Base-by-base conservation (phyloP, 371 early-diverging fungal genomes). In the Mucor mucedo region DNA sequence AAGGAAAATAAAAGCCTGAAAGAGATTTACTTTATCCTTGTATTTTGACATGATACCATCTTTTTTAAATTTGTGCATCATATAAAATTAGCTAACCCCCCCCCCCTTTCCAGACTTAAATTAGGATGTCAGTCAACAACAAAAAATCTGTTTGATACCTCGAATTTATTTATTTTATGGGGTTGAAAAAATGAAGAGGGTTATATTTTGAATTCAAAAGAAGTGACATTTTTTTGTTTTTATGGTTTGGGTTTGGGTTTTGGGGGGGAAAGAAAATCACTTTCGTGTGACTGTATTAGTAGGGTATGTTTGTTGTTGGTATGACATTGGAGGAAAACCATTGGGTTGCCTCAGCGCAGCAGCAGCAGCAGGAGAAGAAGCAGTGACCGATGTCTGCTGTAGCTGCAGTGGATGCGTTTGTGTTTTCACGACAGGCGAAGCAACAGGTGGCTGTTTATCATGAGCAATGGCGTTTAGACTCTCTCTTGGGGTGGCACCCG, bases 381-480 rank as follows among this genome's bases (percentile, higher is more conserved):
- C 45, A 44, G 45, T n/a, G 5, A n/a, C 45, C 21, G 71, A 56
- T 33, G 40, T 41, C 21, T 68, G 62, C 32, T 69, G 70, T 11
- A 60, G 61, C 30, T 56, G 49, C 4, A 60, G 21, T 29, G 54
- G 65, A 9, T 45, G 58, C 2, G 55, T 64, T 40, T 72, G 72
- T 21, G 72, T 72, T 41, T 65, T 72, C 11, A 72, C 72, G 35
- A 72, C 58, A 28, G 72, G 72, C 2, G 72, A 72, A 52, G 50
- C 14, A 11, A 50, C 7, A 30, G 29, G 5, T 32, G 61, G 61
- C 45, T 66, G 60, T 39, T 64, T 64, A 52, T 65, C 55, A 55
- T 63, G 61, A 10, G 71, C 69, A 44, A 70, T 68, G 11, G 74
- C 68, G 28, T 40, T 44, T 40, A 73, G 44, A 52, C 74, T 70